These are phyloP conservation scores for Daldinia decipiens DNA, from an alignment of 495 filamentous ascomycete species.

Conservation along the genomic window DNA sequence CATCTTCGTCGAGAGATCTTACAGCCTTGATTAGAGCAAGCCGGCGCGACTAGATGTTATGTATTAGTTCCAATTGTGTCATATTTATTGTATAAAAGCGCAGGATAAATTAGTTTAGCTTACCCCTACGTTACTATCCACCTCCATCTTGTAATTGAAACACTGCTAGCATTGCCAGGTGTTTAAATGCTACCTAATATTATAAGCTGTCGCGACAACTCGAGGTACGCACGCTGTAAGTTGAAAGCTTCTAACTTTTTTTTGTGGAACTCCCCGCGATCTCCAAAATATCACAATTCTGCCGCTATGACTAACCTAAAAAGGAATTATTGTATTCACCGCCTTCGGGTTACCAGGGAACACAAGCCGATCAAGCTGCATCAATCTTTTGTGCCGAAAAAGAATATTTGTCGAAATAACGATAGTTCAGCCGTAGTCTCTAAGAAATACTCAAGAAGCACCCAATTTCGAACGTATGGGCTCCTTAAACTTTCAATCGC, in stretches of 20 bases:
- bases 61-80: slow-evolving; percentile 25
- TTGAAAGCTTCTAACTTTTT: slow-evolving; percentile 42
- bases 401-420: slow-evolving; percentile 22
- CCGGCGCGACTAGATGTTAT: slow-evolving; percentile 39
- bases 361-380: slow-evolving; percentile 18
- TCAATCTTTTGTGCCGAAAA: slow-evolving; percentile 32
- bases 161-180: slow-evolving; percentile 34
- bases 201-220: slow-evolving; percentile 6
- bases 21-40: slow-evolving; percentile 46
- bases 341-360: slow-evolving; percentile 48
- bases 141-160: slow-evolving; percentile 43
- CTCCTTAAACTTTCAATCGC: slow-evolving; percentile 18
- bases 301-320: slow-evolving; percentile 43
- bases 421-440: slow-evolving; percentile 18
- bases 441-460: not conserved
- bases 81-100: not conserved
- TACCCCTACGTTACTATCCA: slow-evolving; percentile 38
- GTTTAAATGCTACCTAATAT: slow-evolving; percentile 5
- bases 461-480: slow-evolving; percentile 18
- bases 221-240: not conserved
- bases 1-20: slow-evolving; percentile 54
- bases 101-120: slow-evolving; percentile 1
- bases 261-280: slow-evolving; percentile 39
- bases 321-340: slow-evolving; percentile 41
- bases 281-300: slow-evolving; percentile 54